A percentile compares a stretch with the other conserved stretches of the same genome.
Conservation (phyloP, 371 early-diverging fungal species). For the Syncephalastrum monosporum region DNA sequence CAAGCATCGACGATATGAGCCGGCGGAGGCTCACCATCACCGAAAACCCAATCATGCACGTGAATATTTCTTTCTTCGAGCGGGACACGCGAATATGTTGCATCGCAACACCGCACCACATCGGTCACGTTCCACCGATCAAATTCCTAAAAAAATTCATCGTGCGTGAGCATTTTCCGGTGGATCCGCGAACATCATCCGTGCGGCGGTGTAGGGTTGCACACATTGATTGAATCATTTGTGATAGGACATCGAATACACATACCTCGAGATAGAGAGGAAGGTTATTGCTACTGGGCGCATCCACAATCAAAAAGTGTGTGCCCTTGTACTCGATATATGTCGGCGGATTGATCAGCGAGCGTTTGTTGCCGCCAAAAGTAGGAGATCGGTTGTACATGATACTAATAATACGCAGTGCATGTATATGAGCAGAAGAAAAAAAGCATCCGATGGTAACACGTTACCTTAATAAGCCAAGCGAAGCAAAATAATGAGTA, state of each 20-base stretch:
- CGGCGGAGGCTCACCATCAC: slow-evolving; percentile 87
- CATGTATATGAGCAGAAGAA: not conserved
- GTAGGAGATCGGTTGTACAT: slow-evolving; percentile 19
- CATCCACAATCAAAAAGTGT: slow-evolving; percentile 53
- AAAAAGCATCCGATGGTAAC: too few species aligned
- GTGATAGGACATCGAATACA: not conserved
- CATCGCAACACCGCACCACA: slow-evolving; percentile 89
- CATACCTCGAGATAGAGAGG: slow-evolving; percentile 46
- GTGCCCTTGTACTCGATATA: slow-evolving; percentile 43
- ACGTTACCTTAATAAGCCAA: too few species aligned
- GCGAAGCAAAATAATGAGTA: too few species aligned
- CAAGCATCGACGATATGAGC: slow-evolving; percentile 69
- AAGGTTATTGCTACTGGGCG: slow-evolving; percentile 49
- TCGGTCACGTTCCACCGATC: slow-evolving; percentile 72
- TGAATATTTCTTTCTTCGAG: slow-evolving; percentile 66
- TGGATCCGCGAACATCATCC: too few species aligned
- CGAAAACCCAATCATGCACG: slow-evolving; percentile 86
- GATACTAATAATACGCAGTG: too few species aligned
- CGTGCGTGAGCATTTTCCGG: not conserved
- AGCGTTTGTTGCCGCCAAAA: slow-evolving; percentile 14
- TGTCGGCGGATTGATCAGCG: slow-evolving; percentile 52
- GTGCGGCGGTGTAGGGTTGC: too few species aligned
- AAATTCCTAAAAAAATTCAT: slow-evolving; percentile 28
- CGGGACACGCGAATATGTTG: slow-evolving; percentile 76
- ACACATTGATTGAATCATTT: not conserved